These are phyloP conservation scores for Trametes coccinea DNA, from an alignment of 768 basidiomycete genomes.

Conservation along the genomic window DNA sequence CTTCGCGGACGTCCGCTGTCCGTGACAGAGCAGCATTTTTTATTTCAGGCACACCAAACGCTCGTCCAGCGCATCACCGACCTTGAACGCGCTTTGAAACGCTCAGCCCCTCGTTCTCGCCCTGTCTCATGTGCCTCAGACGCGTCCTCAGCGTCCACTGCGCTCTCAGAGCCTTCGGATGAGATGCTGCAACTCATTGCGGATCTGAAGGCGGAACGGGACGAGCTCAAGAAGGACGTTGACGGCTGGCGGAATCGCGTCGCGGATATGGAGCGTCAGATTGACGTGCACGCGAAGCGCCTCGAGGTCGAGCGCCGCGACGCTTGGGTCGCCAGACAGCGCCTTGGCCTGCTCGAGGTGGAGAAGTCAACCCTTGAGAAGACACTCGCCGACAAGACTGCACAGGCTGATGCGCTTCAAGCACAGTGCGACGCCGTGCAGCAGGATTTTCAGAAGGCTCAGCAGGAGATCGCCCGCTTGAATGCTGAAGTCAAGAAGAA, in stretches of 20 bases:
- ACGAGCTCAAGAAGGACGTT: conserved; percentile 85
- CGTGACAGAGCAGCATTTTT: conserved; percentile 79
- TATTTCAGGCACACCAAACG: conserved; percentile 81
- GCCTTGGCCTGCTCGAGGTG: conserved; percentile 60
- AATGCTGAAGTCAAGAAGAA: conserved; percentile 32
- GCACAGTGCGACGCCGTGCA: conserved; percentile 28
- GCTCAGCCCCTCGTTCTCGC: conserved; percentile 40
- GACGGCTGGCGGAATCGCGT: conserved; percentile 85
- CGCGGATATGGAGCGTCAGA: conserved; percentile 70
- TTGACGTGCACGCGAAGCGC: conserved; percentile 61
- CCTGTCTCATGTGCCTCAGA: conserved; percentile 51
- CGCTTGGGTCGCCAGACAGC: conserved; percentile 81
- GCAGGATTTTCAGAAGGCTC: conserved; percentile 33
- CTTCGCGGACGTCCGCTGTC: conserved; percentile 49
- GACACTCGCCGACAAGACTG: conserved; percentile 40
- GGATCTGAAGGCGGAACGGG: conserved; percentile 85
- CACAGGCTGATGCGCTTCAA: conserved; percentile 33
- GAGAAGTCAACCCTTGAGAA: conserved; percentile 63
- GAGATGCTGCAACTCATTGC: conserved; percentile 76
- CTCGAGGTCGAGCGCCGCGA: conserved; percentile 81
- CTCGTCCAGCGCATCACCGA: conserved; percentile 82
- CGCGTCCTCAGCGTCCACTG: conserved; percentile 42
- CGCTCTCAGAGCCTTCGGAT: conserved; percentile 51
- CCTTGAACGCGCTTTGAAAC: conserved; percentile 61
- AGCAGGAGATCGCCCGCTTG: conserved; percentile 41